Conservation (phyloP, 2,329 filamentous ascomycete genomes). For the Claviceps sp. region DNA sequence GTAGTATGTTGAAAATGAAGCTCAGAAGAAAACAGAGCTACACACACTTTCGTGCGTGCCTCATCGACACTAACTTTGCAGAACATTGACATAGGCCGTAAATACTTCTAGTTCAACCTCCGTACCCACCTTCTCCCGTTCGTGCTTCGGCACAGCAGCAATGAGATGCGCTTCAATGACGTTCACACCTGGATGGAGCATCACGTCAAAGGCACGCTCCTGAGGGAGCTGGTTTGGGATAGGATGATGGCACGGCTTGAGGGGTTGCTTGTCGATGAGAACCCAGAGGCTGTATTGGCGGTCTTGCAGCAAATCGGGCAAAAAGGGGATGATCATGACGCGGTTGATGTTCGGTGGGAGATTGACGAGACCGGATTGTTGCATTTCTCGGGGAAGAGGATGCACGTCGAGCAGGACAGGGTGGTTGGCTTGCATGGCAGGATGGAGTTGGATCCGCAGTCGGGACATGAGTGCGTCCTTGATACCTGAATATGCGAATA, state of each 20-base stretch:
- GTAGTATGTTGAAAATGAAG: too few species aligned
- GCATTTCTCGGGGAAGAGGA: slow-evolving; percentile 50
- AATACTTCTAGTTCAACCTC: slow-evolving; percentile 68
- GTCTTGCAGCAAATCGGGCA: slow-evolving; percentile 48
- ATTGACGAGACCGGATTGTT: slow-evolving; percentile 61
- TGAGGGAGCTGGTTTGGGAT: slow-evolving; percentile 42
- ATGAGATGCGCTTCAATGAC: slow-evolving; percentile 67
- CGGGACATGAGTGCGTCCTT: slow-evolving; percentile 53
- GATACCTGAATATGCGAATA: slow-evolving; percentile 22
- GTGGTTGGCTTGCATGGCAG: slow-evolving; percentile 45
- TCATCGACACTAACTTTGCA: slow-evolving; percentile 20
- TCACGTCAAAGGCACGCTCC: slow-evolving; percentile 62
- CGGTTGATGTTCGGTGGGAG: slow-evolving; percentile 54
- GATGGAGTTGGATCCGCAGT: slow-evolving; percentile 54
- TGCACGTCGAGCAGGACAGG: slow-evolving; percentile 51
- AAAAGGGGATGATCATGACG: slow-evolving; percentile 54
- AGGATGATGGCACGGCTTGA: slow-evolving; percentile 33
- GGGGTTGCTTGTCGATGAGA: slow-evolving; percentile 50
- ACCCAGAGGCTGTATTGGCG: slow-evolving; percentile 70
- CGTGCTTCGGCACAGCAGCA: slow-evolving; percentile 50
- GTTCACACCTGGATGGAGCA: slow-evolving; percentile 59
- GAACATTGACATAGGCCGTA: slow-evolving; percentile 60
- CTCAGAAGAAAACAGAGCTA: too few species aligned
- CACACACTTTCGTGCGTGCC: too few species aligned
- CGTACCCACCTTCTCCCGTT: slow-evolving; percentile 42